Percentiles rank a stretch among this genome's conserved stretches.
phyloP scores from a whole-genome alignment of 1,139 yeast genomes.

The Yamadazyma conglobata region DNA sequence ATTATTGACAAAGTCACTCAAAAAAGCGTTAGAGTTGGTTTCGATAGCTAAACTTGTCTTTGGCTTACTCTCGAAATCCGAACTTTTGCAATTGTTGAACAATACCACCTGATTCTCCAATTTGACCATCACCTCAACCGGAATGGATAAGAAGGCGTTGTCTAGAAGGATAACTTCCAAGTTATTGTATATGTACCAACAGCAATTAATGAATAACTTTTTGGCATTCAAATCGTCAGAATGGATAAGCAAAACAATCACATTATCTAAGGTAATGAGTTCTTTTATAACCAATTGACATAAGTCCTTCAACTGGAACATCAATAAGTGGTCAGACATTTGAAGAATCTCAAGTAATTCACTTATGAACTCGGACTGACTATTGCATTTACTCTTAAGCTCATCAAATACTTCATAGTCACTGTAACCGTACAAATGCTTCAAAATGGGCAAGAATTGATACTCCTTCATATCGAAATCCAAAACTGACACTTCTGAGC shows the following conservation, averaged over 20 bases:
- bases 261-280: slow-evolving; percentile 60
- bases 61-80: slow-evolving; percentile 15
- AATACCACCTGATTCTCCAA: slow-evolving; percentile 28
- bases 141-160: slow-evolving; percentile 25
- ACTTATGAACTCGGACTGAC: slow-evolving; percentile 45
- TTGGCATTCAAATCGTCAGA: slow-evolving; percentile 51
- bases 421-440: slow-evolving; percentile 57
- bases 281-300: slow-evolving; percentile 64
- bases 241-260: slow-evolving; percentile 51
- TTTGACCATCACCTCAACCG: slow-evolving; percentile 23
- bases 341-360: slow-evolving; percentile 57
- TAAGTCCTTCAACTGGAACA: slow-evolving; percentile 55
- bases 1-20: slow-evolving; percentile 33
- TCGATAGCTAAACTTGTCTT: slow-evolving; percentile 12
- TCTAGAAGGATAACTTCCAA: slow-evolving; percentile 62
- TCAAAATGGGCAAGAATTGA: slow-evolving; percentile 51
- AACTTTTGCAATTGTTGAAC: slow-evolving; percentile 26
- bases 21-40: slow-evolving; percentile 19
- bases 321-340: slow-evolving; percentile 60
- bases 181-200: slow-evolving; percentile 68
- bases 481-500: slow-evolving; percentile 13
- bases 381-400: slow-evolving; percentile 18
- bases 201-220: slow-evolving; percentile 56
- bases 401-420: slow-evolving; percentile 44
- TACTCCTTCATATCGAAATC: slow-evolving; percentile 39